Evolutionary conservation across 1,284 basidiomycete species (phyloP).

Genomic region (Malassezia arunalokei): DNA sequence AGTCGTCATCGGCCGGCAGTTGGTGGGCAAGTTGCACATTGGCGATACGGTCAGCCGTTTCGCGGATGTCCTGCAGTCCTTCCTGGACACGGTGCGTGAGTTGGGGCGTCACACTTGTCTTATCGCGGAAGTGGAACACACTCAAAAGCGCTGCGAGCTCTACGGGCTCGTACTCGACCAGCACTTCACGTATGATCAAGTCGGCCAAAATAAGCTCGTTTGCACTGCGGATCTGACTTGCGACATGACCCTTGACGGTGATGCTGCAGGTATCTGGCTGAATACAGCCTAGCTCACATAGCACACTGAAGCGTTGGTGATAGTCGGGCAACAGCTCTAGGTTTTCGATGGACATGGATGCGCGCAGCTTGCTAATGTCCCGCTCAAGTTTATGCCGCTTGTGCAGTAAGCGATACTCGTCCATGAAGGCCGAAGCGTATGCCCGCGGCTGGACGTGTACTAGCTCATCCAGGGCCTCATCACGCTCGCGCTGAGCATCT

Average conservation of each 20-base stretch:
- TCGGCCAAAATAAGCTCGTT: constrained; percentile 80
- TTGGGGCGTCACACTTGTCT: constrained; percentile 72
- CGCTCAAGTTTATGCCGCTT: constrained; percentile 60
- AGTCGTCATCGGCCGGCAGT: constrained; percentile 48
- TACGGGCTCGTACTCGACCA: constrained; percentile 78
- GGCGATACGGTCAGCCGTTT: constrained; percentile 71
- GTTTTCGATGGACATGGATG: constrained; percentile 63
- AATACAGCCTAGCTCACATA: constrained; percentile 60
- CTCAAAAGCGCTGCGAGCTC: constrained; percentile 95
- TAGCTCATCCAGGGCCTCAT: constrained; percentile 49
- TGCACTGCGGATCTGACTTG: constrained; percentile 97
- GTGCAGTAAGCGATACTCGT: constrained; percentile 64
- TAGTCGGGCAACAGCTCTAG: constrained; percentile 93
- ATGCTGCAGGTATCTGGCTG: constrained; percentile 66
- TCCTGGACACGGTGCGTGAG: constrained; percentile 64
- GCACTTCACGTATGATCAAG: constrained; percentile 85
- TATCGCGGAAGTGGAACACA: constrained; percentile 94
- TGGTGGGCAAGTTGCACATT: constrained; percentile 61
- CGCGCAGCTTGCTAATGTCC: constrained; percentile 53
- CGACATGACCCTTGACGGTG: constrained; percentile 87
- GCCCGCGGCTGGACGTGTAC: constrained; percentile 15
- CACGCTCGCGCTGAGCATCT: constrained; percentile 60
- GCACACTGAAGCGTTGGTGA: constrained; percentile 77
- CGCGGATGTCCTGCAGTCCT: constrained; percentile 65
- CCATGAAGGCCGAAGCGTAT: constrained; percentile 52